Base-by-base conservation (phyloP, 768 basidiomycete species). In the Tricholoma bakamatsutake region DNA sequence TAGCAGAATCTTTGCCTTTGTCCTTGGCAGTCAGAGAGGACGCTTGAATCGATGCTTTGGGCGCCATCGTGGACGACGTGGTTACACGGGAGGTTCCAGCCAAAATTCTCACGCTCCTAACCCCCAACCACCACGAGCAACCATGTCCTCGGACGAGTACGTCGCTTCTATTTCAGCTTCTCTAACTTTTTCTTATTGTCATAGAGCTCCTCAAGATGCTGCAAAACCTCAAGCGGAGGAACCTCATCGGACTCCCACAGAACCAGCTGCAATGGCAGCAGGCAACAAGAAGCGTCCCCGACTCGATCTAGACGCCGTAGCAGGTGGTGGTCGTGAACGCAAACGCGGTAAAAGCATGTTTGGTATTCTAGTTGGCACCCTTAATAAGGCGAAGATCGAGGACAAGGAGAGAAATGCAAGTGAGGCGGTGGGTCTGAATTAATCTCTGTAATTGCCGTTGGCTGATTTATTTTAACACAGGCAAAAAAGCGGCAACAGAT, bases 301-400 rank as follows among this genome's bases (percentile, higher is more conserved):
- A 64, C 76, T 91, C 59, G 87, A 90, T 69, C 75, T 91, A 62
- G 69, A 66, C 56, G 68, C 67, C 42, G 73, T 73, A 57, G 45
- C 62, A 50, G 72, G 76, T 48, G 76, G 66, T 57, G 68, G 61
- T 43, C 77, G 84, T 64, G 87, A 88, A 69, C 81, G 87, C 65
- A 90, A 87, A 73, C 86, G 88, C 64, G 90, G 90, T 68, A 90
- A 88, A 81, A 83, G 81, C 73, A 89, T 91, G 87, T 89, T 93
- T 74, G 90, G 89, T 58, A 76, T 92, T 61, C 76, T 91, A 60
- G 71, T 93, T 55, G 88, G 88, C 52, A 93, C 90, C 61, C 80
- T 93, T 58, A 89, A 86, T 74, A 89, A 88, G 76, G 90, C 90
- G 60, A 91, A 90, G 75, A 85, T 80, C 61, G 90, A 93, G 75